Evolutionary conservation across 148 eudicot genomes (phyloP), one percentile per base, ranked within the genome.

Genomic region (Vaccinium corymbosum): DNA sequence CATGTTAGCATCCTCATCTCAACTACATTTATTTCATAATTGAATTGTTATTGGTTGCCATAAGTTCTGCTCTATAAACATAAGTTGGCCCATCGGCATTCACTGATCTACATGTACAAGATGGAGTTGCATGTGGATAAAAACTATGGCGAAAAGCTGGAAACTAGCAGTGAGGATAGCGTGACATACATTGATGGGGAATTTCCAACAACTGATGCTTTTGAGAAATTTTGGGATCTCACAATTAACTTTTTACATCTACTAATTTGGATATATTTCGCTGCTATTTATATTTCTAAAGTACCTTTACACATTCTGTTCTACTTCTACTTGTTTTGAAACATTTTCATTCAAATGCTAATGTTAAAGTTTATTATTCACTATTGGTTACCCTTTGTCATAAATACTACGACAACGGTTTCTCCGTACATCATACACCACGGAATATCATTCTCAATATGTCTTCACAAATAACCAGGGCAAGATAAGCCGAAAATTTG

Each of bases 41-140:
- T 62, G 68, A n/a, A 62, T 66, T 27, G 35, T 32, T 66, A 14
- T 66, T 66, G 72, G 72, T 66, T 25, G 72, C 72, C 72, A 66
- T 12, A 66, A 22, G 35, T 66, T 66, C 72, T 25, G 15, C 72
- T 14, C 25, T 35, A 66, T 66, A 27, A 66, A 66, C 72, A 66
- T 25, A 25, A 25, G 7, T 66, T 9, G n/a, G 27, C 10, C n/a
- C n/a, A 61, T 61, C 15, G 27, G 68, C 27, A 61, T 61, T 61
- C 11, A 61, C 1, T n/a, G 25, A 66, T 66, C 35, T 66, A 66
- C 72, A 66, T 3, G 2, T 25, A 25, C 35, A 66, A 66, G 35
- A 25, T 13, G 22, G 38, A 66, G 35, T 25, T 66, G 35, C 35
- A 12, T 25, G 35, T 0, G 15, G 35, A 25, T 35, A 35, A 2